Evolutionary conservation across 495 filamentous ascomycete genomes (phyloP).

Genomic region (Hypomontagnella submonticulosa): DNA sequence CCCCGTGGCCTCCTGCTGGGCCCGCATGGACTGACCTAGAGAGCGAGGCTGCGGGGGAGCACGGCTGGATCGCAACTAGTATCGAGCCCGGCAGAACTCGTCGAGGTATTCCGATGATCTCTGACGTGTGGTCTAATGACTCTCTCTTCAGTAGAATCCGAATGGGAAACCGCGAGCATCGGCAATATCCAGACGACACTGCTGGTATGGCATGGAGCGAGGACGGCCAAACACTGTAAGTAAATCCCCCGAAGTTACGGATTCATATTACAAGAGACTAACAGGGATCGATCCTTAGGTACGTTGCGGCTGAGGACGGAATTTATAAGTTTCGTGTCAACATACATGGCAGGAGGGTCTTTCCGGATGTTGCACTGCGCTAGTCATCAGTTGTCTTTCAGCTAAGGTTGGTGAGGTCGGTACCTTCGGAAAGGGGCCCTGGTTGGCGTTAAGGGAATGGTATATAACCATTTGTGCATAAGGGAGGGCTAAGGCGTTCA

Average conservation of each 20-base stretch:
- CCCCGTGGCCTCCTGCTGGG: slow-evolving; percentile 22
- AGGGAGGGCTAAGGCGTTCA: slow-evolving; percentile 25
- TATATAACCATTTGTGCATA: slow-evolving; percentile 35
- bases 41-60: too few relatives aligned
- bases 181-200: slow-evolving; percentile 61
- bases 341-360: slow-evolving; percentile 70
- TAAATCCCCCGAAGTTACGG: slow-evolving; percentile 25
- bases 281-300: slow-evolving; percentile 58
- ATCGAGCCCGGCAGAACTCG: slow-evolving; percentile 37
- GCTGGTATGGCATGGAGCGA: slow-evolving; percentile 77
- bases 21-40: slow-evolving; percentile 47
- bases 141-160: slow-evolving; percentile 39
- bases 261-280: slow-evolving; percentile 13
- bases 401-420: slow-evolving; percentile 3
- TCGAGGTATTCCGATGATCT: slow-evolving; percentile 42
- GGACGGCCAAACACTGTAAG: slow-evolving; percentile 77
- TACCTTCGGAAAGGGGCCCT: slow-evolving; percentile 7
- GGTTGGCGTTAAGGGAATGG: slow-evolving; percentile 21
- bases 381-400: slow-evolving; percentile 44
- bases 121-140: slow-evolving; percentile 45
- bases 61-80: slow-evolving; percentile 4
- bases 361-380: slow-evolving; percentile 68
- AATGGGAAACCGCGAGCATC: slow-evolving; percentile 43
- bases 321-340: slow-evolving; percentile 80
- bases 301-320: slow-evolving; percentile 77